Percentiles rank a stretch among this genome's conserved stretches.
Conservation (phyloP, 345 rosid genomes). For the Toxicodendron radicans region DNA sequence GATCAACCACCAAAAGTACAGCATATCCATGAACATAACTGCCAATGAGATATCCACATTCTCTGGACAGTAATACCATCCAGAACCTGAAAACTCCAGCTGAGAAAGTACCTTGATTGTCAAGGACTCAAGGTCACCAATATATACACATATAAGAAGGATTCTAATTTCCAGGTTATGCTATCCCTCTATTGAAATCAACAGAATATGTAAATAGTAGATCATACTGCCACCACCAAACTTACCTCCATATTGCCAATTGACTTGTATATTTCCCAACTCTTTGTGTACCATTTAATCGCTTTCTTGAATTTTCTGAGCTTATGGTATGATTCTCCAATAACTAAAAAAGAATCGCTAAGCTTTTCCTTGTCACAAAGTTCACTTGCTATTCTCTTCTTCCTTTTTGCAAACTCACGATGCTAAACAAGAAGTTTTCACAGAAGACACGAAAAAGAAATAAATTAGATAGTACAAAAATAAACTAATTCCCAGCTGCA, state of each 20-base stretch:
- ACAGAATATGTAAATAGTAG: constrained; percentile 10
- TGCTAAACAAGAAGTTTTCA: constrained; percentile 50
- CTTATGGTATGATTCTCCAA: constrained; percentile 88
- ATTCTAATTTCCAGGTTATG: constrained; percentile 3
- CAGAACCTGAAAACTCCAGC: constrained; percentile 12
- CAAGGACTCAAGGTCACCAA: neutral
- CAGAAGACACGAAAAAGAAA: constrained; percentile 21
- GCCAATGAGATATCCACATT: constrained; percentile 7
- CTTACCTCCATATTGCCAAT: constrained; percentile 84
- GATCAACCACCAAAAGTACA: constrained; percentile 13
- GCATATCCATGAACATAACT: constrained; percentile 12
- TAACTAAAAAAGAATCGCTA: constrained; percentile 68
- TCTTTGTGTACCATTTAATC: constrained; percentile 66
- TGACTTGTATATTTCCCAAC: constrained; percentile 67
- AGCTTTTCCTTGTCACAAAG: constrained; percentile 85
- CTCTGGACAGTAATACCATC: constrained; percentile 4
- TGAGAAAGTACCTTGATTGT: constrained; percentile 2
- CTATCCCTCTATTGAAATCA: constrained; percentile 11
- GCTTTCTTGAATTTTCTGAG: constrained; percentile 76
- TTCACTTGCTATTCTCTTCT: constrained; percentile 66
- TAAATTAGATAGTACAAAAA: constrained; percentile 19
- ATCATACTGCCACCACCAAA: constrained; percentile 21
- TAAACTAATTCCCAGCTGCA: constrained; percentile 2
- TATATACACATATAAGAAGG: neutral
- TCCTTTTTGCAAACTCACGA: constrained; percentile 71